Evolutionary conservation across 352 stramenopile genomes (phyloP), one percentile per base, ranked within the genome.

Genomic region (Globisporangium radiosum): DNA sequence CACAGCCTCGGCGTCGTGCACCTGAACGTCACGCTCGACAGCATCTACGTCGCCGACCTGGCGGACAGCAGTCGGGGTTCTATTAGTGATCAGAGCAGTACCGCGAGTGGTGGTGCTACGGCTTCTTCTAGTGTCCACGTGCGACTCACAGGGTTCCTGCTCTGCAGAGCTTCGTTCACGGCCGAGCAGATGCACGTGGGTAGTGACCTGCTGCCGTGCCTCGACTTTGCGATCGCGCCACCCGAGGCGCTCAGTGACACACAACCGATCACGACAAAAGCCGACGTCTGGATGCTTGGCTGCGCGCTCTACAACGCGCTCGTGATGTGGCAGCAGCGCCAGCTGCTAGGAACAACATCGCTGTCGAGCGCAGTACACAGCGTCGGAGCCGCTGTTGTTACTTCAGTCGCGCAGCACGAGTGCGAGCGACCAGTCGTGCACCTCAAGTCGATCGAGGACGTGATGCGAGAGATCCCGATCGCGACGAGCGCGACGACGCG

Each of bases 201-300:
- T 1, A 72, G 68, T 2, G 50, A 70, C n/a, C 75, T 87, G 62
- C 50, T 60, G 17, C 65, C 85, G 37, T 70, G 59, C 44, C 64
- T 87, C 19, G 64, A 78, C 53, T 63, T 71, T 17, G 55, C 57
- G 7, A 75, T 75, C 43, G 64, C 66, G 4, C 78, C 78, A 10
- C 80, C 80, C 1, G 80, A 88, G 62, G 61, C 60, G 3, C 52
- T 64, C 36, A 72, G 73, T 1, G 57, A 69, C 14, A 40, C 56
- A 0, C 44, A 50, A 11, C 60, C 56, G 0, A 53, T 87, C 15
- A 76, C 73, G 1, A 50, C 60, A 1, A 90, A 90, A 71, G 54
- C 68, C 0, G 78, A 90, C 19, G 66, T 64, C 0, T 90, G 78
- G 78, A 88, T 89, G 81, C 58, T 90, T 2, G 81, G 81, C 0